Evolutionary conservation across 1,284 basidiomycete genomes (phyloP).

Genomic region (Trichosporon asahii): DNA sequence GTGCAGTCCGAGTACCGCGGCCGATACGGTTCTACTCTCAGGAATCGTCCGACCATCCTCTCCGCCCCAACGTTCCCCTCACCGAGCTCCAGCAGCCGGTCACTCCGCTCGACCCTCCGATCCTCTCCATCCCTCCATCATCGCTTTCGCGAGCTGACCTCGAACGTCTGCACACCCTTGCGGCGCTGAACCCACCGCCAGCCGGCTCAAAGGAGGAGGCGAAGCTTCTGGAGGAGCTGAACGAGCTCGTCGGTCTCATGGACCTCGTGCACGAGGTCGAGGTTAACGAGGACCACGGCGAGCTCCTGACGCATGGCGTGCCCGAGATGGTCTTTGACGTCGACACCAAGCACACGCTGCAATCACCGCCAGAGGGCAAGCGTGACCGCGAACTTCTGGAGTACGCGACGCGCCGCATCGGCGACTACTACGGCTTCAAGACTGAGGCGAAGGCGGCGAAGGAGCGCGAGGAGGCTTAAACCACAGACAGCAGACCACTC

Average conservation of each 20-base stretch:
- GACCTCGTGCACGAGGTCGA: slow-evolving; percentile 24
- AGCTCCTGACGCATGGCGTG: slow-evolving; percentile 16
- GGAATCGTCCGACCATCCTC: slow-evolving; percentile 10
- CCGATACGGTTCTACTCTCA: background rate
- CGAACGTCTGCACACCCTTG: slow-evolving; percentile 18
- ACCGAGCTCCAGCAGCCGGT: slow-evolving; percentile 17
- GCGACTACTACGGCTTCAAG: slow-evolving; percentile 27
- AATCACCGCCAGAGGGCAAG: background rate
- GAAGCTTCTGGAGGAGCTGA: slow-evolving; percentile 18
- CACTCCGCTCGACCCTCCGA: slow-evolving; percentile 14
- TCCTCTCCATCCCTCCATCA: slow-evolving; percentile 12
- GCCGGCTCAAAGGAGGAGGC: slow-evolving; percentile 17
- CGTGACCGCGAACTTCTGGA: slow-evolving; percentile 14
- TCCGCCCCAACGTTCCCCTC: slow-evolving; percentile 12
- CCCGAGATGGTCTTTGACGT: slow-evolving; percentile 18
- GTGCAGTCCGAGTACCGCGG: background rate
- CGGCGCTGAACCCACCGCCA: slow-evolving; percentile 23
- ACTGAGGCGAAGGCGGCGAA: slow-evolving; percentile 7
- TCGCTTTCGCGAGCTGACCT: slow-evolving; percentile 17
- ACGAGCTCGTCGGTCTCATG: slow-evolving; percentile 29
- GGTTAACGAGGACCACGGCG: slow-evolving; percentile 14
- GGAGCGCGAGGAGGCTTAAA: background rate
- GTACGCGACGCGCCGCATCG: slow-evolving; percentile 24
- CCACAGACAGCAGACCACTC: background rate
- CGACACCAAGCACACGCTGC: background rate